Percentiles rank a stretch among this genome's conserved stretches.
phyloP scores from a whole-genome alignment of 1,139 yeast species.

The Candida albicans region DNA sequence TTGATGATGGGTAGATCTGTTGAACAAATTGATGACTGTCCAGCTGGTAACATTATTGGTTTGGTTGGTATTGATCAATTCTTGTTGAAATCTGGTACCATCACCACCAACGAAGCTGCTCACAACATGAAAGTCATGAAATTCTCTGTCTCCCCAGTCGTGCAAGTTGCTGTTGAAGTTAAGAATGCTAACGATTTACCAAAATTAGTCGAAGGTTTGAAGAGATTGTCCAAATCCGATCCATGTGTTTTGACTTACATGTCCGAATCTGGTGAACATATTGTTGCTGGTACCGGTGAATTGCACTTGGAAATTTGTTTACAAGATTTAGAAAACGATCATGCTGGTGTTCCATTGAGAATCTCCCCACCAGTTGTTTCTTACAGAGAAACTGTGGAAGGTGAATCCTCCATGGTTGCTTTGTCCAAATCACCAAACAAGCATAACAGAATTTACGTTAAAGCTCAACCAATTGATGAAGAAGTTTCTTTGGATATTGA shows the following conservation, averaged over 20 bases:
- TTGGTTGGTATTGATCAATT: slow-evolving; percentile 99
- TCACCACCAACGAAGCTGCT: slow-evolving; percentile 94
- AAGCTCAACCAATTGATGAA: slow-evolving; percentile 95
- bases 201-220: slow-evolving; percentile 99
- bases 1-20: slow-evolving; percentile 99
- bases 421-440: slow-evolving; percentile 99
- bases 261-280: slow-evolving; percentile 97
- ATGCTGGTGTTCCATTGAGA: slow-evolving; percentile 99
- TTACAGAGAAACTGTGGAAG: slow-evolving; percentile 97
- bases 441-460: slow-evolving; percentile 99
- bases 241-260: slow-evolving; percentile 93
- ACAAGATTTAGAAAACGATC: slow-evolving; percentile 95
- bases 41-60: slow-evolving; percentile 99
- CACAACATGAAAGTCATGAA: slow-evolving; percentile 99
- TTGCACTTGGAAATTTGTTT: slow-evolving; percentile 98
- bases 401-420: slow-evolving; percentile 92
- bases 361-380: slow-evolving; percentile 97
- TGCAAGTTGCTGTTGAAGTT: slow-evolving; percentile 98
- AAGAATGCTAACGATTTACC: slow-evolving; percentile 99
- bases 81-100: slow-evolving; percentile 98
- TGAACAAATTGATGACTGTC: slow-evolving; percentile 99
- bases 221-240: slow-evolving; percentile 99
- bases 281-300: slow-evolving; percentile 99
- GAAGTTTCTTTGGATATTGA: slow-evolving; percentile 93
- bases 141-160: slow-evolving; percentile 99